Conservation (phyloP, 1,284 basidiomycete genomes). For the Phenoliferia sp. region DNA sequence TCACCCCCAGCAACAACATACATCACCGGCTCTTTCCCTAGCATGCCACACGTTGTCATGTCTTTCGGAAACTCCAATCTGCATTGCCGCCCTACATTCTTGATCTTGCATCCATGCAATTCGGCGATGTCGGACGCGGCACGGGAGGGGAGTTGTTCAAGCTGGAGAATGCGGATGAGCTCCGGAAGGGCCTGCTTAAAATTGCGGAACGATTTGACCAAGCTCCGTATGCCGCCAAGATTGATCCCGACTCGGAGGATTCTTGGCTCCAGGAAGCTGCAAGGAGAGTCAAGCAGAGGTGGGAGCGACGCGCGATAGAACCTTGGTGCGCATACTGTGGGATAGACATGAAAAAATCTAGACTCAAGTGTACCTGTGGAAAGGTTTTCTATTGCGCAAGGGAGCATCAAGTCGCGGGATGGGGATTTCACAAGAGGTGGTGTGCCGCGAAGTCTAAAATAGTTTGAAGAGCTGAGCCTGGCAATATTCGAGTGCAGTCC, state of each 20-base stretch:
- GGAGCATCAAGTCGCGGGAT: background rate
- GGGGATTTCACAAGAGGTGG: background rate
- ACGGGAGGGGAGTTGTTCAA: background rate
- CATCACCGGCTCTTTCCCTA: background rate
- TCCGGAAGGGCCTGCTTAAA: background rate
- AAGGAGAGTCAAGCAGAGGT: background rate
- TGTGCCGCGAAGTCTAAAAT: background rate
- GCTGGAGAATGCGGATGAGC: background rate
- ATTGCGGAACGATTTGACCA: background rate
- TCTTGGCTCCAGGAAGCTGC: background rate
- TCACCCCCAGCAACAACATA: too few species aligned
- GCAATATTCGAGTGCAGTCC: too few species aligned
- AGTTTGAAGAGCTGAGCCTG: background rate
- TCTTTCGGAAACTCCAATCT: background rate
- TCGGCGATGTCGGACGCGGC: background rate
- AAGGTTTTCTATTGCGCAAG: background rate
- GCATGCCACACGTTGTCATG: background rate
- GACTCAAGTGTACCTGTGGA: background rate
- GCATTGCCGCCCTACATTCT: background rate
- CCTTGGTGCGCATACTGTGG: background rate
- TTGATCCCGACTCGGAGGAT: background rate
- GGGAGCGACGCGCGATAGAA: background rate
- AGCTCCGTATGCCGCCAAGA: background rate
- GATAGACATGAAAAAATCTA: background rate
- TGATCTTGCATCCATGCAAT: background rate